Evolutionary conservation across 768 basidiomycete species (phyloP).

Genomic region (Tricholoma hemisulphureum): DNA sequence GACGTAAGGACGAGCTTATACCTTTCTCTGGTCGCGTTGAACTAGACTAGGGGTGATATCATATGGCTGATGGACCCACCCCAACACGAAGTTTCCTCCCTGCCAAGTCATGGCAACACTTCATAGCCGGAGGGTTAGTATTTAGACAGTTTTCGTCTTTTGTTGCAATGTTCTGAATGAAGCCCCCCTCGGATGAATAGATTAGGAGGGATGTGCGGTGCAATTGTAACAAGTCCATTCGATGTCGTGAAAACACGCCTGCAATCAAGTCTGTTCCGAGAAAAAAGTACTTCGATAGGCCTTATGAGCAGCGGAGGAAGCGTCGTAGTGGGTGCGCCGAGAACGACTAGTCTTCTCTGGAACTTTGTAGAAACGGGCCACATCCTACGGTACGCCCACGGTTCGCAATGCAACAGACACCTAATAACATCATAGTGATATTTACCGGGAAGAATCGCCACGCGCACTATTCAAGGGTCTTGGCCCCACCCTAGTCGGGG

Average conservation of each 20-base stretch:
- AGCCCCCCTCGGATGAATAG: conserved; percentile 39
- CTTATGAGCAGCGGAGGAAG: conserved; percentile 38
- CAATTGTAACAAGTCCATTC: conserved; percentile 94
- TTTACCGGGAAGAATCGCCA: conserved; percentile 85
- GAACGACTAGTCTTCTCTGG: conserved; percentile 64
- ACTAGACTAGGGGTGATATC: not conserved
- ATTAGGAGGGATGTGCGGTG: conserved; percentile 96
- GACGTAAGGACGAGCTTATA: not conserved
- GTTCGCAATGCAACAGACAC: not conserved
- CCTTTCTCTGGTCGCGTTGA: not conserved
- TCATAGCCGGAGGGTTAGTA: conserved; percentile 83
- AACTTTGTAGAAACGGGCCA: conserved; percentile 94
- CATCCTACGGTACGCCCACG: conserved; percentile 67
- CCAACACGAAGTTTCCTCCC: conserved; percentile 46
- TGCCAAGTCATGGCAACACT: conserved; percentile 80
- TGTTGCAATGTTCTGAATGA: not conserved
- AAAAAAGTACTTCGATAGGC: conserved; percentile 38
- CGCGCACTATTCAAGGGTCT: conserved; percentile 92
- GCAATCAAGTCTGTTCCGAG: conserved; percentile 81
- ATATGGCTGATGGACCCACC: conserved; percentile 27
- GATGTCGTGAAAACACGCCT: conserved; percentile 98
- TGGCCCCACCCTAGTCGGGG: conserved; percentile 91
- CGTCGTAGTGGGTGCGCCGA: conserved; percentile 37
- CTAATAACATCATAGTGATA: conserved; percentile 52
- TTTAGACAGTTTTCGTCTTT: not conserved